Conservation (phyloP, 163 green algal genomes). For the Coccomyxa subellipsoidea region DNA sequence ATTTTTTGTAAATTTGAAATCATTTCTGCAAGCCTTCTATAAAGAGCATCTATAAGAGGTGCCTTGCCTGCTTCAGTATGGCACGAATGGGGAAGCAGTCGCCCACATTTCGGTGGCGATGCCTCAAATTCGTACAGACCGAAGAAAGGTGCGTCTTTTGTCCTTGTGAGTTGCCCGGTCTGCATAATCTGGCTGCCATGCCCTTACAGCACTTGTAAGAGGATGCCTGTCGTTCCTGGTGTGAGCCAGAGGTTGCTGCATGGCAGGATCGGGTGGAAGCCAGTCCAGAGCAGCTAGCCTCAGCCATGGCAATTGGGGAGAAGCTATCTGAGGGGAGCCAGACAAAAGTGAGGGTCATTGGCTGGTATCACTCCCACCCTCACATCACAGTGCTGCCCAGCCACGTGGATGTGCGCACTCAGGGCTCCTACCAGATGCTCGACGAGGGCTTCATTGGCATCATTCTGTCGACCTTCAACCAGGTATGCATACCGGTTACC, state of each 20-base stretch:
- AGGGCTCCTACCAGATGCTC: constrained; percentile 79
- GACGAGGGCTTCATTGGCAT: constrained; percentile 72
- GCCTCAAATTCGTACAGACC: constrained; percentile 75
- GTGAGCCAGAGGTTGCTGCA: neutral
- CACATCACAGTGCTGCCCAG: constrained; percentile 85
- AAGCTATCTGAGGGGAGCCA: constrained; percentile 45
- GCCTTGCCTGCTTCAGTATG: constrained; percentile 8
- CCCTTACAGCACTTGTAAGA: too few species aligned
- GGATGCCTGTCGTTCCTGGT: too few species aligned
- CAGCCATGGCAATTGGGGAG: constrained; percentile 57
- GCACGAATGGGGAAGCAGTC: constrained; percentile 27
- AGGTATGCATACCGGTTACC: too few species aligned
- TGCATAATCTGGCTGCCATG: too few species aligned
- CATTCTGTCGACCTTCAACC: constrained; percentile 76
- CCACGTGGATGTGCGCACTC: constrained; percentile 76
- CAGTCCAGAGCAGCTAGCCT: constrained; percentile 75
- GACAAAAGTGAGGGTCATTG: constrained; percentile 59
- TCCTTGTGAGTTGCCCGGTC: too few species aligned
- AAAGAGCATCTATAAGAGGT: neutral
- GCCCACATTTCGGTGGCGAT: constrained; percentile 64
- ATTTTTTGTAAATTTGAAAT: neutral
- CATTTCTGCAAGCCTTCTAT: neutral
- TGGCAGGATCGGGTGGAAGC: constrained; percentile 77
- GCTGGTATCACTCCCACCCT: constrained; percentile 84
- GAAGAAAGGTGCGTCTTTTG: constrained; percentile 71